Conservation (phyloP, 163 green algal genomes). For the Scenedesmus sp. region DNA sequence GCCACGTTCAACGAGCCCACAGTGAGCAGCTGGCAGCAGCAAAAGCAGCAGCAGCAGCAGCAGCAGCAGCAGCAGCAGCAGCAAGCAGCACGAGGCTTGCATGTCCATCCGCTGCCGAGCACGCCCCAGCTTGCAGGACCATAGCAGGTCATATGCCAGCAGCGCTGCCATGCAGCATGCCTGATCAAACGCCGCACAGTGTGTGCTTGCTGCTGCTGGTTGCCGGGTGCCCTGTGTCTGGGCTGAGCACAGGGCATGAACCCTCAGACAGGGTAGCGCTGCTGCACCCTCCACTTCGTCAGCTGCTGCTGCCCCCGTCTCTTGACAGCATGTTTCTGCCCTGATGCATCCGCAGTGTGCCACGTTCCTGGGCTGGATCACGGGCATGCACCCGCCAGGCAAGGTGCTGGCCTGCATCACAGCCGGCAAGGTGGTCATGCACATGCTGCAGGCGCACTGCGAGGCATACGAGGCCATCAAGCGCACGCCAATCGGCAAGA, state of each 20-base stretch:
- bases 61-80: neutral
- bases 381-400: slow-evolving; percentile 64
- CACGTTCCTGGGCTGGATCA: slow-evolving; percentile 69
- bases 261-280: too few relatives aligned
- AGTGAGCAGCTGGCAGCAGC: slow-evolving; percentile 18
- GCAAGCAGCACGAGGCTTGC: neutral
- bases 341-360: slow-evolving; percentile 56
- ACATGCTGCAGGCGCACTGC: slow-evolving; percentile 76
- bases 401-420: slow-evolving; percentile 59
- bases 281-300: too few relatives aligned
- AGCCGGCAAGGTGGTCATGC: slow-evolving; percentile 62
- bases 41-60: neutral
- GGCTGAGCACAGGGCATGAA: too few relatives aligned
- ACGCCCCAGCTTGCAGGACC: too few relatives aligned
- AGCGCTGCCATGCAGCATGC: too few relatives aligned
- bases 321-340: neutral
- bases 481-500: slow-evolving; percentile 62
- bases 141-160: neutral
- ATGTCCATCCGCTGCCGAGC: too few relatives aligned
- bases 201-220: too few relatives aligned
- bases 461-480: slow-evolving; percentile 84
- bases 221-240: too few relatives aligned
- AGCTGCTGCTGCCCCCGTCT: too few relatives aligned
- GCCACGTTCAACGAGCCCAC: slow-evolving; percentile 89
- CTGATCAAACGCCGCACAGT: too few relatives aligned